A percentile compares a stretch with the other conserved stretches of the same genome.
phyloP scores from a whole-genome alignment of 352 stramenopile species.

The Elongisporangium undulatum region DNA sequence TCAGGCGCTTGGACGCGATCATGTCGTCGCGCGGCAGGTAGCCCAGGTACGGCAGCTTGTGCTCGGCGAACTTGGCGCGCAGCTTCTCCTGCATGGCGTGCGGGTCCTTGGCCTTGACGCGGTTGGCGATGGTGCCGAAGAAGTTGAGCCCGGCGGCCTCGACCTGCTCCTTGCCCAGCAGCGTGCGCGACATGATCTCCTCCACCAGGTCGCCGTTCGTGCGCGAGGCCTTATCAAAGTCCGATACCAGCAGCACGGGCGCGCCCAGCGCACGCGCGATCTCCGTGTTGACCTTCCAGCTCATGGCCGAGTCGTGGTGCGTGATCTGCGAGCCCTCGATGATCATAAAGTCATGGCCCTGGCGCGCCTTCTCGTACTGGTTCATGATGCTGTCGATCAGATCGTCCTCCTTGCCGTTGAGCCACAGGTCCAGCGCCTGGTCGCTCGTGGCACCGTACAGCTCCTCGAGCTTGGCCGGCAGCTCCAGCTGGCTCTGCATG shows the following conservation, averaged over 20 bases:
- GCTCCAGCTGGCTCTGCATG: slow-evolving; percentile 54
- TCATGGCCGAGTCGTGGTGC: slow-evolving; percentile 63
- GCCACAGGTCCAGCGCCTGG: slow-evolving; percentile 39
- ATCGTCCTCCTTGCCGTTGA: slow-evolving; percentile 59
- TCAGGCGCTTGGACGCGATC: slow-evolving; percentile 71
- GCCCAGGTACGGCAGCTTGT: slow-evolving; percentile 52
- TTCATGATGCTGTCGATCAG: slow-evolving; percentile 66
- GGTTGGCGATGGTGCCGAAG: slow-evolving; percentile 76
- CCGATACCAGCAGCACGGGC: slow-evolving; percentile 58
- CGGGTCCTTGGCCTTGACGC: slow-evolving; percentile 35
- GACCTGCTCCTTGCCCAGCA: slow-evolving; percentile 56
- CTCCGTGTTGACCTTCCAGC: slow-evolving; percentile 78
- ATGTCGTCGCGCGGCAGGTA: slow-evolving; percentile 65
- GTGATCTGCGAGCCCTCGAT: slow-evolving; percentile 71
- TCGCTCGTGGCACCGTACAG: slow-evolving; percentile 64
- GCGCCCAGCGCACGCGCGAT: slow-evolving; percentile 67
- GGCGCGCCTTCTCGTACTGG: slow-evolving; percentile 44
- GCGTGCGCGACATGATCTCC: slow-evolving; percentile 55
- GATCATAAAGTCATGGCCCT: slow-evolving; percentile 80
- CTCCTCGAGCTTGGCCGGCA: slow-evolving; percentile 31
- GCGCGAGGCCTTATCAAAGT: slow-evolving; percentile 27
- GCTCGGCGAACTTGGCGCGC: slow-evolving; percentile 23
- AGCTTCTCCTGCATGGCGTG: slow-evolving; percentile 31
- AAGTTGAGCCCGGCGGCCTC: slow-evolving; percentile 50
- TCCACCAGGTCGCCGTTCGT: slow-evolving; percentile 27